phyloP scores from a whole-genome alignment of 2,329 filamentous ascomycete species.

The Amesomyces nigricolor region DNA sequence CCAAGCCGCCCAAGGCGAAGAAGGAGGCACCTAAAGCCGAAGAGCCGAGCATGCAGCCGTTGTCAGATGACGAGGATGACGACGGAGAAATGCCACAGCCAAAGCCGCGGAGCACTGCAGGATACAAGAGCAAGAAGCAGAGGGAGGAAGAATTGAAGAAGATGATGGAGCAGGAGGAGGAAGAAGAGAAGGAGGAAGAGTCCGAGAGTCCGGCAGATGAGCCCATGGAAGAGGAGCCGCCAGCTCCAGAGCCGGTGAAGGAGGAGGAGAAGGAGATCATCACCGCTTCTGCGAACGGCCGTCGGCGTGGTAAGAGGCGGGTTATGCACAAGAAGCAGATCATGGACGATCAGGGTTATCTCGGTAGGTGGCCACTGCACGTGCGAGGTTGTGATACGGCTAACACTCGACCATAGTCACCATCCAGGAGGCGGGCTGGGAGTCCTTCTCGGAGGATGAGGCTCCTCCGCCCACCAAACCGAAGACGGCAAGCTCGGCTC shows the following conservation, averaged over 20 bases:
- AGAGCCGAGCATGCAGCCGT: slow-evolving; percentile 45
- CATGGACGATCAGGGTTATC: slow-evolving; percentile 83
- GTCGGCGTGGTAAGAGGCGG: slow-evolving; percentile 69
- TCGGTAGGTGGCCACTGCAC: slow-evolving; percentile 53
- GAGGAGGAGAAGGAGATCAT: slow-evolving; percentile 47
- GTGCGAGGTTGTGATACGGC: not conserved
- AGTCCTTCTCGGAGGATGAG: slow-evolving; percentile 90
- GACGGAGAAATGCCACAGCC: slow-evolving; percentile 46
- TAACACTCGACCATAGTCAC: slow-evolving; percentile 55
- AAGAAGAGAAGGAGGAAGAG: slow-evolving; percentile 48
- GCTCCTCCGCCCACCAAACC: slow-evolving; percentile 49
- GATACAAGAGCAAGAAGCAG: slow-evolving; percentile 49
- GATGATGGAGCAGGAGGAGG: slow-evolving; percentile 66
- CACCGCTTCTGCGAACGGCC: slow-evolving; percentile 46
- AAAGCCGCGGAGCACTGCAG: slow-evolving; percentile 30
- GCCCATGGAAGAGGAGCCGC: slow-evolving; percentile 33
- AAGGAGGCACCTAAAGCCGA: slow-evolving; percentile 40
- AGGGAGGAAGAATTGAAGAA: slow-evolving; percentile 60
- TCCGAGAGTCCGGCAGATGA: slow-evolving; percentile 32
- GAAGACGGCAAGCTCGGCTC: slow-evolving; percentile 41
- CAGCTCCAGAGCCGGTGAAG: slow-evolving; percentile 35
- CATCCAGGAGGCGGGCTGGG: slow-evolving; percentile 78
- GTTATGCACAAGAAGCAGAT: slow-evolving; percentile 84
- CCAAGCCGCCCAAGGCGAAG: slow-evolving; percentile 49
- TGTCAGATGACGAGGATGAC: slow-evolving; percentile 48